Conservation (phyloP, 2,329 filamentous ascomycete species). For the Aspergillus proliferans region DNA sequence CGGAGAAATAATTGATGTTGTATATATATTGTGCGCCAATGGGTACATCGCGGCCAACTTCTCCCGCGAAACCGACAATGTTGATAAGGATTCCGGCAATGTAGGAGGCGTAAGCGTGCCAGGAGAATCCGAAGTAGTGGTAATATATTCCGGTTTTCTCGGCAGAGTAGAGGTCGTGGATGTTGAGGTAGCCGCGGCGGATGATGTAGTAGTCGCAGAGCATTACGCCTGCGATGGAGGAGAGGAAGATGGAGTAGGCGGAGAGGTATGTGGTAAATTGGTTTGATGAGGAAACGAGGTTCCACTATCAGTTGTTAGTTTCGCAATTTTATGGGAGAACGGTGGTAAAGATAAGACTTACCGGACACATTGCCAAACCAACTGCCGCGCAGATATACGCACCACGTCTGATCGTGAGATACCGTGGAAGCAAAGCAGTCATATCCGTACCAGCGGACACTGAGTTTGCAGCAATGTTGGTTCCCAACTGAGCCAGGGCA, state of each 20-base stretch:
- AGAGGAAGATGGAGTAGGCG: conserved; percentile 90
- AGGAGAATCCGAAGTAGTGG: conserved; percentile 67
- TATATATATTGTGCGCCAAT: conserved; percentile 78
- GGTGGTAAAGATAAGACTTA: conserved; percentile 12
- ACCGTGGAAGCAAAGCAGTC: conserved; percentile 72
- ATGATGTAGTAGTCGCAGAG: conserved; percentile 82
- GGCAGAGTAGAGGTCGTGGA: conserved; percentile 72
- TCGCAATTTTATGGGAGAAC: neutral
- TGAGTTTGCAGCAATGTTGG: conserved; percentile 81
- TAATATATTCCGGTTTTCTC: conserved; percentile 60
- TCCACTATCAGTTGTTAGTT: conserved; percentile 39
- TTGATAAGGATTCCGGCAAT: conserved; percentile 80
- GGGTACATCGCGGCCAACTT: conserved; percentile 66
- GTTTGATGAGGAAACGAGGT: conserved; percentile 67
- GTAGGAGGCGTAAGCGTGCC: conserved; percentile 78
- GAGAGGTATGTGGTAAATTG: conserved; percentile 88
- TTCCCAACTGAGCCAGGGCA: conserved; percentile 73
- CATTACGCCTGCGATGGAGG: conserved; percentile 88
- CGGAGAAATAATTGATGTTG: conserved; percentile 83
- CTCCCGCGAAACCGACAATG: conserved; percentile 83
- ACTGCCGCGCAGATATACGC: conserved; percentile 77
- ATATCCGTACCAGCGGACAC: conserved; percentile 78
- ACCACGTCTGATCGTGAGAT: conserved; percentile 76
- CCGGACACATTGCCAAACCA: conserved; percentile 80
- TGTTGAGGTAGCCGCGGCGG: conserved; percentile 71